Evolutionary conservation across 129 eudicot species (phyloP).

Genomic region (sunflower (Helianthus annuus)): HanXRQr2.0-SUNRISE NC_035436.2:146736003-146736502

Average conservation of each 20-base stretch:
- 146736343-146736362: not conserved
- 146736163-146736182: constrained; percentile 1
- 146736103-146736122: not conserved
- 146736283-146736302: not conserved
- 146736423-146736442: not conserved
- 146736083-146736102: constrained; percentile 1
- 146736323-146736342: not conserved
- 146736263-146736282: not conserved
- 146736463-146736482: not conserved
- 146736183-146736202: not conserved
- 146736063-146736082: constrained; percentile 5
- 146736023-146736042: constrained; percentile 1
- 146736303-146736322: not conserved
- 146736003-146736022: too few relatives aligned
- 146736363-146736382: constrained; percentile 1
- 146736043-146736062: not conserved
- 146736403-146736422: constrained; percentile 8
- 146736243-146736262: not conserved
- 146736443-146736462: not conserved
- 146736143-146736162: not conserved
- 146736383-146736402: not conserved
- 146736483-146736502: constrained; percentile 10
- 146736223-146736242: not conserved
- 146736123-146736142: not conserved
- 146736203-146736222: not conserved